These are phyloP conservation scores for Crucihimalaya himalaica DNA, from an alignment of 345 rosid species.

Conservation along the genomic window DNA sequence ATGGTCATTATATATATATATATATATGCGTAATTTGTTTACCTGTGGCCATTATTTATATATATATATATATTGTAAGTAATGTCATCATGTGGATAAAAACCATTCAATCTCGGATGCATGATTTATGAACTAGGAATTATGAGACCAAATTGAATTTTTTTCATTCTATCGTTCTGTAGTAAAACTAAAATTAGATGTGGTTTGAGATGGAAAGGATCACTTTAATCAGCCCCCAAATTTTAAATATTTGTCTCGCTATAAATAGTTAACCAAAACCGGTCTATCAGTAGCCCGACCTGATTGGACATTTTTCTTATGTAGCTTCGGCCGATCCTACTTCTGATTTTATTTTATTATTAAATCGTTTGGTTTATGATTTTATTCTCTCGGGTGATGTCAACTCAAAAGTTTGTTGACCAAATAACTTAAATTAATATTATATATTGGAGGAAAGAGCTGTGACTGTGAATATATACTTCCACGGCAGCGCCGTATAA, in stretches of 20 bases:
- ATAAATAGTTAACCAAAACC: slow-evolving; percentile 33
- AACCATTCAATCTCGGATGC: background rate
- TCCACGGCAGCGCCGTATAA: slow-evolving; percentile 14
- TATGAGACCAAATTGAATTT: background rate
- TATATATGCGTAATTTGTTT: too few species aligned
- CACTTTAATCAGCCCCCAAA: slow-evolving; percentile 17
- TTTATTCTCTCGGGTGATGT: slow-evolving; percentile 24
- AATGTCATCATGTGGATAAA: background rate
- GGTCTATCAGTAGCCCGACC: slow-evolving; percentile 41
- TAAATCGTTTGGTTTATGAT: slow-evolving; percentile 5
- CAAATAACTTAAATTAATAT: background rate
- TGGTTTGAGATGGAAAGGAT: slow-evolving; percentile 26
- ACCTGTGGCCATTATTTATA: too few species aligned
- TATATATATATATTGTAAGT: background rate
- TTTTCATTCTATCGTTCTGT: background rate
- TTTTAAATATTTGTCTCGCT: slow-evolving; percentile 25
- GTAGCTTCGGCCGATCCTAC: slow-evolving; percentile 33
- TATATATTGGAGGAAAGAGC: slow-evolving; percentile 10
- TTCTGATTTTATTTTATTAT: background rate
- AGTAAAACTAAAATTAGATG: background rate
- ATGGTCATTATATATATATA: background rate
- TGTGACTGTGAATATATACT: slow-evolving; percentile 13
- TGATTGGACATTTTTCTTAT: slow-evolving; percentile 36
- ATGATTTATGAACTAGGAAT: background rate
- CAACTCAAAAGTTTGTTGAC: slow-evolving; percentile 29